These are phyloP conservation scores for Peziza echinospora DNA, from an alignment of 495 filamentous ascomycete species.

Conservation along the genomic window DNA sequence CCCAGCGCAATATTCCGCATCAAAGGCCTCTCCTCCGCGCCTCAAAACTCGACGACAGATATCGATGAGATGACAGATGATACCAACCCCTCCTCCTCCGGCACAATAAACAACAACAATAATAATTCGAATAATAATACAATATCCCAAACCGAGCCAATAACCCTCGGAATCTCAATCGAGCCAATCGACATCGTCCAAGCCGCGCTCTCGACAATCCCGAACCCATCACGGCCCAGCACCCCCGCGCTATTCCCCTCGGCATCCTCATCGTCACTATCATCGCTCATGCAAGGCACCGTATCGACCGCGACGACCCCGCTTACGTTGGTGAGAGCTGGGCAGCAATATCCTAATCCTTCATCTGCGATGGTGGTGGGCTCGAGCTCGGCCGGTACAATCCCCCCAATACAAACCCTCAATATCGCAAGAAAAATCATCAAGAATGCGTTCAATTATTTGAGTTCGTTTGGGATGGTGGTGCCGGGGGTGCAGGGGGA, in stretches of 20 bases:
- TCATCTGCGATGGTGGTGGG: too few relatives aligned
- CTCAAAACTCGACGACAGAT: slow-evolving; percentile 23
- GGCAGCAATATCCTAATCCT: too few relatives aligned
- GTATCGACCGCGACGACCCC: slow-evolving; percentile 17
- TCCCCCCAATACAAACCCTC: slow-evolving; percentile 35
- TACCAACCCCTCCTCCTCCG: too few relatives aligned
- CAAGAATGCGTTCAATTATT: slow-evolving; percentile 89
- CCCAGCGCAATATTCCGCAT: slow-evolving; percentile 60
- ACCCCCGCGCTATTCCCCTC: too few relatives aligned
- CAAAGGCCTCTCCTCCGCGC: slow-evolving; percentile 14
- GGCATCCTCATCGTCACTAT: too few relatives aligned
- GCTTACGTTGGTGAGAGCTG: slow-evolving; percentile 15
- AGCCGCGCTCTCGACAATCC: slow-evolving; percentile 38
- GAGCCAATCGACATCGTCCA: slow-evolving; percentile 54
- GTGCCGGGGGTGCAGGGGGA: slow-evolving; percentile 41
- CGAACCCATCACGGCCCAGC: too few relatives aligned
- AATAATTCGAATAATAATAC: too few relatives aligned
- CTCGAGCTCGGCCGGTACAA: slow-evolving; percentile 13
- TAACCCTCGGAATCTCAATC: slow-evolving; percentile 63
- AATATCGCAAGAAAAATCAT: slow-evolving; percentile 81
- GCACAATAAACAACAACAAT: too few relatives aligned
- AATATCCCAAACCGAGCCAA: too few relatives aligned
- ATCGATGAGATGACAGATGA: slow-evolving; percentile 25
- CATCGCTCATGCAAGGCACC: too few relatives aligned
- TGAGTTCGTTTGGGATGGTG: slow-evolving; percentile 59